phyloP scores from a whole-genome alignment of 768 basidiomycete species.

The Holtermanniella nyarrowii region DNA sequence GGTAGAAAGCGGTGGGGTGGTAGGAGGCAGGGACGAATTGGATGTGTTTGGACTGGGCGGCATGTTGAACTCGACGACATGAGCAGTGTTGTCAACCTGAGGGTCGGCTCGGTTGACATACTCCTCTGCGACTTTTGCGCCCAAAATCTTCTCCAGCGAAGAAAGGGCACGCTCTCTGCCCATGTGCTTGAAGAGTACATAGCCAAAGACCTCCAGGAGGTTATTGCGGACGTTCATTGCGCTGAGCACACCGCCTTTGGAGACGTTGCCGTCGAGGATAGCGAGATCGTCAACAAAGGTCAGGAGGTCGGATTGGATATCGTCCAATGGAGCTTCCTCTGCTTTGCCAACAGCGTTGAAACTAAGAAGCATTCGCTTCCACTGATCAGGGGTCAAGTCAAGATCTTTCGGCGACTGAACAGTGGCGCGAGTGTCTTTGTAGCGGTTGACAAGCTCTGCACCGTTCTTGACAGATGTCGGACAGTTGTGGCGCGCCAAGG shows the following conservation, averaged over 20 bases:
- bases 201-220: conserved; percentile 1
- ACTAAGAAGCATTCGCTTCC: conserved; percentile 7
- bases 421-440: not conserved
- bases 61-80: not conserved
- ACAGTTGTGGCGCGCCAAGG: conserved; percentile 4
- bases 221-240: not conserved
- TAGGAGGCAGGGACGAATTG: not conserved
- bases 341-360: conserved; percentile 3
- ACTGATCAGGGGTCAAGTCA: conserved; percentile 1
- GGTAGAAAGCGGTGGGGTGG: not conserved
- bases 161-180: conserved; percentile 2
- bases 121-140: not conserved
- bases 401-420: not conserved
- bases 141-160: not conserved
- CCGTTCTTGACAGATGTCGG: not conserved
- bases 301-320: conserved; percentile 18
- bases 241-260: not conserved
- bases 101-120: too few species aligned
- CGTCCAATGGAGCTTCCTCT: not conserved
- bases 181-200: conserved; percentile 2
- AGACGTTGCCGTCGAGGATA: not conserved
- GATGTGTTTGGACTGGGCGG: not conserved
- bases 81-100: too few species aligned
- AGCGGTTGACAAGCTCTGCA: conserved; percentile 5
- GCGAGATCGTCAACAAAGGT: conserved; percentile 12